Evolutionary conservation across 2,329 filamentous ascomycete genomes (phyloP), one percentile per base, ranked within the genome.

Genomic region (Colletotrichum salicis): DNA sequence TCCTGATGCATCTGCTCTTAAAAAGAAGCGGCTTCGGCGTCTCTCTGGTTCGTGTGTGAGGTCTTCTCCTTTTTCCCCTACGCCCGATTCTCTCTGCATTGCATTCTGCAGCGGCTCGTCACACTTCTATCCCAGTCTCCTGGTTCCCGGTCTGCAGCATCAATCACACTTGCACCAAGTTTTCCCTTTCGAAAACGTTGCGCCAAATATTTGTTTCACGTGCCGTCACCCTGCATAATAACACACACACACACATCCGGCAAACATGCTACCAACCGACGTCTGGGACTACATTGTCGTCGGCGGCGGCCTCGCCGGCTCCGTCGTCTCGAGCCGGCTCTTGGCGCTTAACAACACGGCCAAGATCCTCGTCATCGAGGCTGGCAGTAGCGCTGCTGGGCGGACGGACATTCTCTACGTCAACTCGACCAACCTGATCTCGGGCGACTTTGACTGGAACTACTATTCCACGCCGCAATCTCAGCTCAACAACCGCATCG

Each of bases 351-450:
- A 61, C 29, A 76, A 79, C 24, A 74, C 72, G n/a, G 76, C 74
- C 15, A 80, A 77, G 1, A 80, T 84, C 5, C 71, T 83, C 51
- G 74, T 85, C 12, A 75, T 84, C 24, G 83, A 85, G 75, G 83
- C 81, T 15, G 83, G 82, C 1, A 73, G 74, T 15, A 78, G 82
- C 62, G 76, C 76, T 4, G 77, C 75, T 35, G 72, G 75, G 27
- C 74, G 76, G 6, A 70, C 74, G n/a, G 76, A 77, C 22, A 74
- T 80, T 10, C 70, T 78, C 7, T 77, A 74, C 59, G 74, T 77
- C 7, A 75, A 78, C 56, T 77, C 77, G 3, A 77, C 77, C 61
- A 76, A 68, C 13, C 78, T 80, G n/a, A 67, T 80, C 0, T 76
- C 77, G 35, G 76, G 77, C 6, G 76, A 81, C 8, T 62, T 81